Percentiles rank a stretch among this genome's conserved stretches.
Evolutionary conservation across 1,139 yeast genomes (phyloP).

Genomic region (Yamadazyma mexicana): DNA sequence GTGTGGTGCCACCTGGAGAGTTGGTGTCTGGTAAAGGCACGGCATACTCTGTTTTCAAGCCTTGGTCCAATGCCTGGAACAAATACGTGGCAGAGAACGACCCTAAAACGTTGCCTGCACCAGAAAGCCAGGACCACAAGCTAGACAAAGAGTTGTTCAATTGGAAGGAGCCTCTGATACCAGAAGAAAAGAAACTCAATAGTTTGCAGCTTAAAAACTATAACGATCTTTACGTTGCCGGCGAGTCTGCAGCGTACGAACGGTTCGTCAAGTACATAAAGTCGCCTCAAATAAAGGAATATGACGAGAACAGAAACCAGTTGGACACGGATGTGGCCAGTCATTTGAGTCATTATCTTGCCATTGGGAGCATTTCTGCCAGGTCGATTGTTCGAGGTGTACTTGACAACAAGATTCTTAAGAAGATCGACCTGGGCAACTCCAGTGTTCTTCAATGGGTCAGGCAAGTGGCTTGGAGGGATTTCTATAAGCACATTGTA

Average conservation of each 20-base stretch:
- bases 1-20: slow-evolving; percentile 47
- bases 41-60: slow-evolving; percentile 52
- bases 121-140: slow-evolving; percentile 45
- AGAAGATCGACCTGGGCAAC: slow-evolving; percentile 26
- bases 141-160: slow-evolving; percentile 50
- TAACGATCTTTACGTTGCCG: slow-evolving; percentile 28
- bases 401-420: slow-evolving; percentile 21
- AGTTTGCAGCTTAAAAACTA: slow-evolving; percentile 9
- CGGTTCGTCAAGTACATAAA: slow-evolving; percentile 30
- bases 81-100: slow-evolving; percentile 10
- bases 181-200: slow-evolving; percentile 12
- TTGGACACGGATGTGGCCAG: slow-evolving; percentile 36
- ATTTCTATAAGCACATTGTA: slow-evolving; percentile 51
- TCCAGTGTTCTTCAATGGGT: slow-evolving; percentile 42
- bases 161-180: slow-evolving; percentile 8
- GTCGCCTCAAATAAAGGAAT: slow-evolving; percentile 24
- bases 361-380: slow-evolving; percentile 48
- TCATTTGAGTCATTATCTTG: slow-evolving; percentile 44
- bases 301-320: slow-evolving; percentile 27
- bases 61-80: slow-evolving; percentile 53
- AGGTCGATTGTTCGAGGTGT: slow-evolving; percentile 34
- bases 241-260: slow-evolving; percentile 37
- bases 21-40: slow-evolving; percentile 43
- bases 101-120: slow-evolving; percentile 8
- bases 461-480: slow-evolving; percentile 59